Percentiles rank a stretch among this genome's conserved stretches.
Conservation (phyloP, 1,284 basidiomycete species). For the Volvariella volvacea region DNA sequence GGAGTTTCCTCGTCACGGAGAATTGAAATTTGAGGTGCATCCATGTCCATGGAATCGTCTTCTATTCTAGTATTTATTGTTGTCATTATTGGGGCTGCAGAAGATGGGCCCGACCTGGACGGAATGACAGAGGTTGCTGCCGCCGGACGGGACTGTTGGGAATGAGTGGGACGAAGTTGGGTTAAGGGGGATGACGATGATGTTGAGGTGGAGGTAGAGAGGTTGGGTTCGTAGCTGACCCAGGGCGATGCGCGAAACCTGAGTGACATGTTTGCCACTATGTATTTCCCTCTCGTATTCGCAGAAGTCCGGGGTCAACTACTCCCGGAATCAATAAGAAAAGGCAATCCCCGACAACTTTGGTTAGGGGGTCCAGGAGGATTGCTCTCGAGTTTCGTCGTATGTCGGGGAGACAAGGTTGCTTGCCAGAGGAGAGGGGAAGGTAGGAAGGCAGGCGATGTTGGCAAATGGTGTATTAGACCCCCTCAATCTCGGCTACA, state of each 20-base stretch:
- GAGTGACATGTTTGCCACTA: slow-evolving; percentile 32
- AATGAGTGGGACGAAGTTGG: neutral
- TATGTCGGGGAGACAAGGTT: too few species aligned
- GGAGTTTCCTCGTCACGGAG: slow-evolving; percentile 64
- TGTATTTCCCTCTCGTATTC: slow-evolving; percentile 17
- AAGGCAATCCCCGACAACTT: too few species aligned
- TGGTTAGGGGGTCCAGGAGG: too few species aligned
- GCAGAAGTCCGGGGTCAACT: too few species aligned
- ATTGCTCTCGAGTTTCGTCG: too few species aligned
- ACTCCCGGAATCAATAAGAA: too few species aligned
- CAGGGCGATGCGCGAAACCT: slow-evolving; percentile 39
- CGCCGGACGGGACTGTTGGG: slow-evolving; percentile 3
- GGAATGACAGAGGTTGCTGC: slow-evolving; percentile 3
- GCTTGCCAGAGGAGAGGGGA: too few species aligned
- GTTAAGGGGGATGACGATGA: too few species aligned
- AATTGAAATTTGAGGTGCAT: slow-evolving; percentile 73
- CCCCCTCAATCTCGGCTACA: too few species aligned
- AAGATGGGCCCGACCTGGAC: slow-evolving; percentile 10
- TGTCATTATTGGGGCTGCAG: slow-evolving; percentile 14
- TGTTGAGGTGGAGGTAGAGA: slow-evolving; percentile 7
- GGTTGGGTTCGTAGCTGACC: slow-evolving; percentile 33
- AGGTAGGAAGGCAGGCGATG: too few species aligned
- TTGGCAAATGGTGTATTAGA: too few species aligned
- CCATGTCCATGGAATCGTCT: slow-evolving; percentile 60
- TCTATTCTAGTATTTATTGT: slow-evolving; percentile 9